phyloP scores from a whole-genome alignment of 129 eudicot genomes.

The Flaveria robusta region DNA sequence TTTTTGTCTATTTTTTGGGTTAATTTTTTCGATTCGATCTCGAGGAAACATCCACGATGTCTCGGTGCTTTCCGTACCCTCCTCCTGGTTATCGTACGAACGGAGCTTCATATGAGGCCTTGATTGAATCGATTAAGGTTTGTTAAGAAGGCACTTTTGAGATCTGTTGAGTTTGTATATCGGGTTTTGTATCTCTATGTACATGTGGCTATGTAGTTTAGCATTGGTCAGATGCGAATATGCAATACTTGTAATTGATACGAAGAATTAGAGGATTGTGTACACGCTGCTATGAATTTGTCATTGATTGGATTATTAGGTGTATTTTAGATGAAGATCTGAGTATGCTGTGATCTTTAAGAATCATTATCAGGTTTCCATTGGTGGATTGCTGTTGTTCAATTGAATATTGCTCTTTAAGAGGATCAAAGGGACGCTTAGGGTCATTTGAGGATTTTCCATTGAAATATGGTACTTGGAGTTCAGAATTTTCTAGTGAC shows the following conservation, averaged over 20 bases:
- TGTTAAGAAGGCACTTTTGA: constrained; percentile 43
- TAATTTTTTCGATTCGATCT: constrained; percentile 32
- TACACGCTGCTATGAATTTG: background rate
- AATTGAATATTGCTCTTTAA: background rate
- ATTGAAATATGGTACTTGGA: background rate
- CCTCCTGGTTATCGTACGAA: constrained; percentile 50
- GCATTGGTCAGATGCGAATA: background rate
- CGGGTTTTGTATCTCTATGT: constrained; percentile 20
- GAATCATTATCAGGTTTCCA: background rate
- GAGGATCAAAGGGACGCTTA: background rate
- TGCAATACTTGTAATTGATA: constrained; percentile 7
- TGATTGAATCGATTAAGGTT: constrained; percentile 83
- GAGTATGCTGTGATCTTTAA: background rate
- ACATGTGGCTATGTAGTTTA: constrained; percentile 18
- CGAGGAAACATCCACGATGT: constrained; percentile 38
- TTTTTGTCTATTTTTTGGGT: background rate
- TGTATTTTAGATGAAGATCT: background rate
- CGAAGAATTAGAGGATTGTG: constrained; percentile 1
- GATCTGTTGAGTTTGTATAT: constrained; percentile 34
- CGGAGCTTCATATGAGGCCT: constrained; percentile 49
- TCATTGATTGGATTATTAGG: background rate
- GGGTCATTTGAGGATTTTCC: background rate
- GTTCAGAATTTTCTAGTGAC: background rate
- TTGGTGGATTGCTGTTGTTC: background rate
- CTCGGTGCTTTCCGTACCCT: constrained; percentile 71